Conservation (phyloP, 2,329 filamentous ascomycete genomes). For the Thermoascus crustaceus region DNA sequence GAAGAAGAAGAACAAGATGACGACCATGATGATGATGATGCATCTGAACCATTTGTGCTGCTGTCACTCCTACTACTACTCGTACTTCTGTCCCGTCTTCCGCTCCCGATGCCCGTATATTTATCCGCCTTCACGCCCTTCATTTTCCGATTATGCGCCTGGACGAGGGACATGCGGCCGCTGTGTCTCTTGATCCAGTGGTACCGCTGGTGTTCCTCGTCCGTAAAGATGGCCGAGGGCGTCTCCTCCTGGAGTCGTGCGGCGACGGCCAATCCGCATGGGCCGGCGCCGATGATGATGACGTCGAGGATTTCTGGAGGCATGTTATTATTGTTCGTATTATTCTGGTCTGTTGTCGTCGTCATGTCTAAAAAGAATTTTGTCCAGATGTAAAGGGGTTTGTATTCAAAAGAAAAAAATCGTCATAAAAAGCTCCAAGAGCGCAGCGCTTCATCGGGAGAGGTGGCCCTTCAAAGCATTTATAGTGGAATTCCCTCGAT, state of each 20-base stretch:
- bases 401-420: conserved; percentile 1
- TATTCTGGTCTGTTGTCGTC: neutral
- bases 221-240: conserved; percentile 71
- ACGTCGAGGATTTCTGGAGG: conserved; percentile 44
- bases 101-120: neutral
- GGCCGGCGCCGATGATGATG: conserved; percentile 65
- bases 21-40: conserved; percentile 15
- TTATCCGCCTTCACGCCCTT: conserved; percentile 22
- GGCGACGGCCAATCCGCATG: conserved; percentile 65
- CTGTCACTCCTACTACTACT: conserved; percentile 4
- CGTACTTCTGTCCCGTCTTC: neutral
- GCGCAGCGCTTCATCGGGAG: no score
- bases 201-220: conserved; percentile 74
- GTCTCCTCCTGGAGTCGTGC: conserved; percentile 63
- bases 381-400: no score
- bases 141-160: conserved; percentile 18
- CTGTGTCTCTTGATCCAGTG: conserved; percentile 65
- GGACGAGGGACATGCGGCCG: conserved; percentile 42
- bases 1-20: no score
- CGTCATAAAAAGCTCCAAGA: no score
- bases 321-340: neutral
- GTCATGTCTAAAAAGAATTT: no score
- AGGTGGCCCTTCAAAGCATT: no score
- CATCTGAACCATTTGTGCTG: conserved; percentile 10
- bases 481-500: no score